These are phyloP conservation scores for Chlorella sorokiniana DNA, from an alignment of 139 green algal species.

Conservation along the genomic window DNA sequence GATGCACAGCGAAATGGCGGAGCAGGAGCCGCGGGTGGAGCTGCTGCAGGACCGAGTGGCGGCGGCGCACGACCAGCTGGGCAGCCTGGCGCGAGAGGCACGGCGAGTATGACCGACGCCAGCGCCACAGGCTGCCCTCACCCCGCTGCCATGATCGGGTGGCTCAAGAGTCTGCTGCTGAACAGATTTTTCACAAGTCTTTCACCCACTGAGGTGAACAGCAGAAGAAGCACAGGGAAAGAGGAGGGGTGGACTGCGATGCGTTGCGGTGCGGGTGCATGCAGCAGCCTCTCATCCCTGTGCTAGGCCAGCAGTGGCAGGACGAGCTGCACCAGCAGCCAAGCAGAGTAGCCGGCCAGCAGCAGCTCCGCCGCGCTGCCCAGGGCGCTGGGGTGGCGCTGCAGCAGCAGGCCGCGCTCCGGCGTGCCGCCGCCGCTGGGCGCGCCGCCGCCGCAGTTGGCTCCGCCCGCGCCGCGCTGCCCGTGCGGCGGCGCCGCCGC, in stretches of 20 bases:
- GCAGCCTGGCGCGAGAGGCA: slow-evolving; percentile 4
- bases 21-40: slow-evolving; percentile 23
- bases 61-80: slow-evolving; percentile 28
- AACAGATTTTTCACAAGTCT: no score
- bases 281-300: no score
- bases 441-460: not conserved
- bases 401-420: not conserved
- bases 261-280: no score
- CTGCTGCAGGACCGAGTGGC: not conserved
- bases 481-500: not conserved
- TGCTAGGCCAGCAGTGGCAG: not conserved
- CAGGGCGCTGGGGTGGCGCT: not conserved
- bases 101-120: not conserved
- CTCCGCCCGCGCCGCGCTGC: not conserved
- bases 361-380: not conserved
- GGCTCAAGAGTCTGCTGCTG: no score
- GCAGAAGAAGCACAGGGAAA: no score
- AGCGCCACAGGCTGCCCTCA: not conserved
- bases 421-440: not conserved
- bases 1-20: slow-evolving; percentile 18
- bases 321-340: not conserved
- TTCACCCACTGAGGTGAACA: no score
- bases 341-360: not conserved
- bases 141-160: no score
- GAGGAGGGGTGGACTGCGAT: no score